Conservation (phyloP, 148 eudicot genomes). For the Talinum fruticosum region DNA sequence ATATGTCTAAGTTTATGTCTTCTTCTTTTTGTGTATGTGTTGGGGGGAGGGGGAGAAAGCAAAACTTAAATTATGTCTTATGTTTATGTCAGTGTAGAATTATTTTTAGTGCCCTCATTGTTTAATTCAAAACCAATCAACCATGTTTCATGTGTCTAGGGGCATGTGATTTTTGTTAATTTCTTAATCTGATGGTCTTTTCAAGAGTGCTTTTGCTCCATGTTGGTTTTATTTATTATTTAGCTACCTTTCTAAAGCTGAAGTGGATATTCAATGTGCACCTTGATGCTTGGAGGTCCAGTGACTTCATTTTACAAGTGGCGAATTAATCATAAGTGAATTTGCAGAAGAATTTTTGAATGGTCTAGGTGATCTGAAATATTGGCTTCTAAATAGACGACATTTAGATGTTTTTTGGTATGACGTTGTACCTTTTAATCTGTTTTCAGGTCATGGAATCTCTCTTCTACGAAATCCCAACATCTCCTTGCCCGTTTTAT, state of each 20-base stretch:
- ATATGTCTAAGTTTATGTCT: neutral
- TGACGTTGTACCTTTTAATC: neutral
- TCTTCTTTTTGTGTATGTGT: too few relatives aligned
- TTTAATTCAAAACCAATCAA: neutral
- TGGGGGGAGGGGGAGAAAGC: too few relatives aligned
- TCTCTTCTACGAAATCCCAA: constrained; percentile 7
- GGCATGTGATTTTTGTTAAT: neutral
- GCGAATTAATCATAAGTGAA: neutral
- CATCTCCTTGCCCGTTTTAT: constrained; percentile 11
- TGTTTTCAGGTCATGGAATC: constrained; percentile 3
- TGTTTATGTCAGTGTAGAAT: too few relatives aligned
- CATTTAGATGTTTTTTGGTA: neutral
- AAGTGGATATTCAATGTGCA: neutral
- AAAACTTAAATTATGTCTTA: too few relatives aligned
- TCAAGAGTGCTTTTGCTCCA: neutral
- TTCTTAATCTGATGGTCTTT: too few relatives aligned
- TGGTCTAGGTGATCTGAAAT: neutral
- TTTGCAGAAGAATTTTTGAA: neutral
- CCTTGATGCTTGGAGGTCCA: neutral
- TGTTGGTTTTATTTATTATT: neutral
- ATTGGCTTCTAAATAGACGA: neutral
- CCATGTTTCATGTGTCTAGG: neutral
- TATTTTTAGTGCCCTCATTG: neutral
- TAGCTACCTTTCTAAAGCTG: neutral
- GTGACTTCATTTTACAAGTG: neutral